These are phyloP conservation scores for Ceratocystis huliohia DNA, from an alignment of 2,329 filamentous ascomycete genomes.

Conservation along the genomic window DNA sequence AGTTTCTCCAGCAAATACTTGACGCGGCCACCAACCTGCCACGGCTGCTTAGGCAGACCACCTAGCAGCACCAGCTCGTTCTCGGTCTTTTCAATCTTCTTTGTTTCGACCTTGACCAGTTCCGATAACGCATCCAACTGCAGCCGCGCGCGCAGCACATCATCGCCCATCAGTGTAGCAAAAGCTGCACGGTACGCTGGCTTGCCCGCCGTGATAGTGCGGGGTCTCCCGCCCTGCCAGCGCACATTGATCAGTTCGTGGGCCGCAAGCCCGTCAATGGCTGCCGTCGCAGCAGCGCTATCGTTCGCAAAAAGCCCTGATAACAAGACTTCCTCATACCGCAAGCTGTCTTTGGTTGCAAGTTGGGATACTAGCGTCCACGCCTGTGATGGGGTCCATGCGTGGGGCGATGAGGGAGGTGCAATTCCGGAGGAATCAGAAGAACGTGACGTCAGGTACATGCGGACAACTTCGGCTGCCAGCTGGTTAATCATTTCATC, in stretches of 20 bases:
- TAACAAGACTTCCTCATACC: constrained; percentile 77
- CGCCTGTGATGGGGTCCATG: constrained; percentile 75
- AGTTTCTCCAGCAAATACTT: constrained; percentile 65
- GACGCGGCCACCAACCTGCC: constrained; percentile 52
- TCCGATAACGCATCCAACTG: constrained; percentile 58
- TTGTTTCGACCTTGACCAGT: constrained; percentile 57
- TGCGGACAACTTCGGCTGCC: constrained; percentile 81
- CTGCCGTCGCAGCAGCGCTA: constrained; percentile 37
- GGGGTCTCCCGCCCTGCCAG: constrained; percentile 62
- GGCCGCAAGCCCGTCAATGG: constrained; percentile 68
- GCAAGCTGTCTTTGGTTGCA: constrained; percentile 51
- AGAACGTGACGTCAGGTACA: constrained; percentile 52
- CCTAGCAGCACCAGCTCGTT: constrained; percentile 61
- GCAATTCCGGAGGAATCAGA: background rate
- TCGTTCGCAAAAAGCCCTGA: constrained; percentile 53
- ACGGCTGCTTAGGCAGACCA: constrained; percentile 55
- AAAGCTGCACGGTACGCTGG: constrained; percentile 83
- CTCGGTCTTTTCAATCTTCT: constrained; percentile 67
- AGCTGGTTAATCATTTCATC: constrained; percentile 80
- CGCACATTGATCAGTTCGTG: constrained; percentile 74
- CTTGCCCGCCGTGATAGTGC: constrained; percentile 64
- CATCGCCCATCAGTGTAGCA: constrained; percentile 54
- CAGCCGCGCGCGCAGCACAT: constrained; percentile 59
- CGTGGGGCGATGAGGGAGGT: constrained; percentile 23
- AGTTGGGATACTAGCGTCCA: constrained; percentile 79